Conservation (phyloP, 2,329 filamentous ascomycete genomes). For the Macrophomina pseudophaseolina region DNA sequence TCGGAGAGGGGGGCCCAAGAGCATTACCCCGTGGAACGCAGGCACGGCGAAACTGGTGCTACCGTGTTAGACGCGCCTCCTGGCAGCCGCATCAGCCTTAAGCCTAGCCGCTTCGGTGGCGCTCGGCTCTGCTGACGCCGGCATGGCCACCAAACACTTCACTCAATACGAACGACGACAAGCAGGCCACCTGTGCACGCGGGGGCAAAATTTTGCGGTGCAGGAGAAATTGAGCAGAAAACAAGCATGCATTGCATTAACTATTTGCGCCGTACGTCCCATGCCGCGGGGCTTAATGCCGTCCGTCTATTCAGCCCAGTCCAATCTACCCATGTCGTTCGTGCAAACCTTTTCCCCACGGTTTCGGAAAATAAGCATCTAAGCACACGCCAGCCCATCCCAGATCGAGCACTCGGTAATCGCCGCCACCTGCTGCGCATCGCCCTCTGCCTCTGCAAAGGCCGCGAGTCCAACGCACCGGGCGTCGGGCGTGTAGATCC, state of each 20-base stretch:
- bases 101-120: neutral
- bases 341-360: neutral
- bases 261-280: constrained; percentile 6
- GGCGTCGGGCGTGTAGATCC: constrained; percentile 36
- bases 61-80: neutral
- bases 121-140: constrained; percentile 14
- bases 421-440: neutral
- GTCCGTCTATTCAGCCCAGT: neutral
- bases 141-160: neutral
- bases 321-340: neutral
- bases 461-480: constrained; percentile 33
- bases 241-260: neutral
- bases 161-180: neutral
- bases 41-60: constrained; percentile 5
- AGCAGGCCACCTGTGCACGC: neutral
- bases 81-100: constrained; percentile 1
- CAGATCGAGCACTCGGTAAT: constrained; percentile 9
- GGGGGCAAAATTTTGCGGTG: neutral
- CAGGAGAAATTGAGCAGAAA: neutral
- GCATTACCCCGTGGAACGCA: neutral
- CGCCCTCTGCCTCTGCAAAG: constrained; percentile 30
- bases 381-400: constrained; percentile 8
- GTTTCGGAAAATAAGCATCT: constrained; percentile 16
- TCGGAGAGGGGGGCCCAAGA: constrained; percentile 5
- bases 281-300: neutral